phyloP scores from a whole-genome alignment of 2,329 filamentous ascomycete genomes.

The Fusarium haematococcum region DNA sequence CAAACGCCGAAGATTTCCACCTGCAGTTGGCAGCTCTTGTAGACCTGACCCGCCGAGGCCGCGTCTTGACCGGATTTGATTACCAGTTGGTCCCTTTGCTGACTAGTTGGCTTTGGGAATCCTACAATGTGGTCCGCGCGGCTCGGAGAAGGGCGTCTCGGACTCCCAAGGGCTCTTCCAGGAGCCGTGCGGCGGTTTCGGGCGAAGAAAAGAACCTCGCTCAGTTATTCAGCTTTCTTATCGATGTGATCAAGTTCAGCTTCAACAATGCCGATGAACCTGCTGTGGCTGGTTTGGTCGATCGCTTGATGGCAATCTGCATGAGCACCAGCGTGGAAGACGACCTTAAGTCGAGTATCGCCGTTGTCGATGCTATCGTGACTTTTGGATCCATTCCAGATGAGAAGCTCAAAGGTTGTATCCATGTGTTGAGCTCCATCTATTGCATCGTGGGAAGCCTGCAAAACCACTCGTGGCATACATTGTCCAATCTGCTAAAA shows the following conservation, averaged over 20 bases:
- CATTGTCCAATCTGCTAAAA: conserved; percentile 75
- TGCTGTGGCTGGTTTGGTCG: conserved; percentile 71
- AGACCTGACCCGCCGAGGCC: conserved; percentile 71
- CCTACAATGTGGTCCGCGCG: conserved; percentile 64
- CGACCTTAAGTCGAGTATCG: conserved; percentile 75
- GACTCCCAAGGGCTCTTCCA: conserved; percentile 53
- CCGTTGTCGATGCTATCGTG: conserved; percentile 76
- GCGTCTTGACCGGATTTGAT: conserved; percentile 74
- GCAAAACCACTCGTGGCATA: conserved; percentile 75
- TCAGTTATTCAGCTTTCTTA: conserved; percentile 73
- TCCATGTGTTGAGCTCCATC: conserved; percentile 79
- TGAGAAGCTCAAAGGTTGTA: conserved; percentile 71
- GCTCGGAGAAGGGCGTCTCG: conserved; percentile 61
- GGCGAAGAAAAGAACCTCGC: conserved; percentile 72
- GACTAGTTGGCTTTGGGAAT: conserved; percentile 68
- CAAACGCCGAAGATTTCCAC: conserved; percentile 72
- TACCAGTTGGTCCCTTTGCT: conserved; percentile 74
- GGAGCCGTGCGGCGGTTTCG: conserved; percentile 50
- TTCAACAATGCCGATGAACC: conserved; percentile 74
- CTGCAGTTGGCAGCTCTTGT: conserved; percentile 73
- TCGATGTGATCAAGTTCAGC: conserved; percentile 80
- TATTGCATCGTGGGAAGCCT: conserved; percentile 73
- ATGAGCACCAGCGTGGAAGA: conserved; percentile 72
- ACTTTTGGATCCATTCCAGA: conserved; percentile 78
- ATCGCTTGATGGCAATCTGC: conserved; percentile 74